These are phyloP conservation scores for Suillus weaverae DNA, from an alignment of 768 basidiomycete genomes.

Conservation along the genomic window DNA sequence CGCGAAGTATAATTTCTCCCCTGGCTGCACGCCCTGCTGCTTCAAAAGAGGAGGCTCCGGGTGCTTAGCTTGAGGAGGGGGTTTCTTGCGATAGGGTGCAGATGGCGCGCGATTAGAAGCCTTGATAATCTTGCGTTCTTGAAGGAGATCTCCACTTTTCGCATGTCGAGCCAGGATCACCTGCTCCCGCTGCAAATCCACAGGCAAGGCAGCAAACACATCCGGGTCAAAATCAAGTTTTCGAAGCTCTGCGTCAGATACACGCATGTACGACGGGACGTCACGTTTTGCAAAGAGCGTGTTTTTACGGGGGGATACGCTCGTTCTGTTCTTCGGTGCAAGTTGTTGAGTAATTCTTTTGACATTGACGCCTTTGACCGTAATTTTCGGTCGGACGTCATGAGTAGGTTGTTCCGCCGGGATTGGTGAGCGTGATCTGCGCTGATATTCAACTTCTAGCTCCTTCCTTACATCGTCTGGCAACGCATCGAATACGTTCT, in stretches of 20 bases:
- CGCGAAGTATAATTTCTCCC: slow-evolving; percentile 57
- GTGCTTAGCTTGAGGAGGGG: slow-evolving; percentile 57
- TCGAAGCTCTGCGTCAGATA: slow-evolving; percentile 57
- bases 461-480: slow-evolving; percentile 71
- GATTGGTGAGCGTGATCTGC: slow-evolving; percentile 55
- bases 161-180: slow-evolving; percentile 58
- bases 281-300: slow-evolving; percentile 39
- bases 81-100: slow-evolving; percentile 46
- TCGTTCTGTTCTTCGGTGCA: slow-evolving; percentile 51
- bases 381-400: slow-evolving; percentile 14
- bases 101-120: slow-evolving; percentile 30
- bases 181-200: slow-evolving; percentile 71
- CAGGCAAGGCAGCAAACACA: slow-evolving; percentile 66
- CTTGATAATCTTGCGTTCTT: slow-evolving; percentile 56
- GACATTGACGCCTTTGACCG: slow-evolving; percentile 43
- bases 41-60: slow-evolving; percentile 52
- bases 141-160: slow-evolving; percentile 37
- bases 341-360: slow-evolving; percentile 65
- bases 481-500: slow-evolving; percentile 65
- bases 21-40: slow-evolving; percentile 50
- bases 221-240: slow-evolving; percentile 72
- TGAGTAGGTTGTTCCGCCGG: slow-evolving; percentile 15
- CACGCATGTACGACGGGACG: slow-evolving; percentile 38
- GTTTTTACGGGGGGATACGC: slow-evolving; percentile 38
- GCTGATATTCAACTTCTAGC: slow-evolving; percentile 64